Base-by-base conservation (phyloP, 1,284 basidiomycete species). In the Tylopilus sp. region DNA sequence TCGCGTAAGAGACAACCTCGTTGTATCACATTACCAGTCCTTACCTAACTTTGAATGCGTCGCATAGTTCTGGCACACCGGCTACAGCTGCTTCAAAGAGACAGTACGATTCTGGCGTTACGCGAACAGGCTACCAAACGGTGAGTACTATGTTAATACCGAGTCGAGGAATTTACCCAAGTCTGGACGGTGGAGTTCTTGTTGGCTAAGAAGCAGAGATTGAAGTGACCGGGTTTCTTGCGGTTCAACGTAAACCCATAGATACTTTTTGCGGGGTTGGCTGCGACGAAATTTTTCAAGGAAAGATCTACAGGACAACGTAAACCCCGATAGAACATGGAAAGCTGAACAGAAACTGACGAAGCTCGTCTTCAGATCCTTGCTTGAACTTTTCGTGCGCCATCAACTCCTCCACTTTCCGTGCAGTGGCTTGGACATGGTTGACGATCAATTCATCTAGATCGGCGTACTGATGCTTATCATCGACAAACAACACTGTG, bases 371-470 rank as follows among this genome's bases (percentile, higher is more conserved):
- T 67, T 94, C 90, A 23, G 87, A 78, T 19, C 86, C 86, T 40
- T 83, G 84, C 69, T 95, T 94, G 79, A 90, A 99, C 70, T 97
- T 97, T 64, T 99, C 97, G 66, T 96, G 92, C 41, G 86, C 81
- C 83, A 94, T 94, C 55, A 99, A 74, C 67, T 98, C 93, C 66
- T 98, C 95, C 5, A 98, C 90, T 63, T 92, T 90, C 49, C 91
- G 83, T 41, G 90, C 87, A 77, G 95, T 97, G 9, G 95, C 90
- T 73, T 94, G 89, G 46, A 99, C 86, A 67, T 99, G 95, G 63
- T 94, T 95, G 68, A 98, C 94, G 60, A 99, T 94, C 59, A 99
- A 71, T 65, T 99, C 97, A 70, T 99, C 97, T 44, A 99, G 75
- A 76, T 99, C 97, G 38, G 90, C 85, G 69, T 97, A 99, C 36